Evolutionary conservation across 2,329 filamentous ascomycete genomes (phyloP).

Genomic region (Arthrocladium fulminans): DNA sequence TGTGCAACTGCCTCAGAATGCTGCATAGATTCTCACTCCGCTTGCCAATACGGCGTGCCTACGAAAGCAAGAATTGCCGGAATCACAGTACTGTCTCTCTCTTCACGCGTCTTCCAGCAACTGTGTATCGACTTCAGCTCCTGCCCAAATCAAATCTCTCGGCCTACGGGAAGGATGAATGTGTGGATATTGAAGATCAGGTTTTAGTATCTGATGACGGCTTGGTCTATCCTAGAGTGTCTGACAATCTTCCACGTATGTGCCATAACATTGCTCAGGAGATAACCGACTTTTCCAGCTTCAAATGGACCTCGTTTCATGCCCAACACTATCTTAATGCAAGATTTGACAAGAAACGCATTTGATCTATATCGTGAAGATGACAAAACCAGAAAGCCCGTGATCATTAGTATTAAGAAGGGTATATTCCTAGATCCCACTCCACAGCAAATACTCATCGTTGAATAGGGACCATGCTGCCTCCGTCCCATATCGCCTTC

Average conservation of each 20-base stretch:
- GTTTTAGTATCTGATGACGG: conserved; percentile 5
- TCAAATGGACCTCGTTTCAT: conserved; percentile 14
- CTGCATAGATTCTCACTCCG: background rate
- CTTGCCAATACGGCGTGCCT: background rate
- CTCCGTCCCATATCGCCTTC: background rate
- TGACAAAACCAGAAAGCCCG: conserved; percentile 11
- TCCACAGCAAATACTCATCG: background rate
- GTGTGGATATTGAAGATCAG: background rate
- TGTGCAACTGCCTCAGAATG: too few relatives aligned
- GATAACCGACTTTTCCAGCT: conserved; percentile 3
- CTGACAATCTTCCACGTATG: conserved; percentile 5
- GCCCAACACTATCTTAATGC: conserved; percentile 14
- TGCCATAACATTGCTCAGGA: background rate
- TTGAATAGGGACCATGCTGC: conserved; percentile 2
- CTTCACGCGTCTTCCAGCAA: conserved; percentile 11
- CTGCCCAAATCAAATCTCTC: conserved; percentile 13
- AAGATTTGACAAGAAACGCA: conserved; percentile 13
- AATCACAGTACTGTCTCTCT: conserved; percentile 8
- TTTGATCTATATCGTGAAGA: conserved; percentile 12
- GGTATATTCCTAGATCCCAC: conserved; percentile 7
- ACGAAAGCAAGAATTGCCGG: background rate
- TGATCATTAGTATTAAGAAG: conserved; percentile 11
- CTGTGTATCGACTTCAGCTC: conserved; percentile 14
- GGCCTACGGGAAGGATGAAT: conserved; percentile 6
- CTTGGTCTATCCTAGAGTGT: conserved; percentile 9